Percentiles rank a stretch among this genome's conserved stretches.
These are phyloP conservation scores for Blastocladiella emersonii DNA, from an alignment of 371 early-diverging fungal genomes.

Conservation along the genomic window DNA sequence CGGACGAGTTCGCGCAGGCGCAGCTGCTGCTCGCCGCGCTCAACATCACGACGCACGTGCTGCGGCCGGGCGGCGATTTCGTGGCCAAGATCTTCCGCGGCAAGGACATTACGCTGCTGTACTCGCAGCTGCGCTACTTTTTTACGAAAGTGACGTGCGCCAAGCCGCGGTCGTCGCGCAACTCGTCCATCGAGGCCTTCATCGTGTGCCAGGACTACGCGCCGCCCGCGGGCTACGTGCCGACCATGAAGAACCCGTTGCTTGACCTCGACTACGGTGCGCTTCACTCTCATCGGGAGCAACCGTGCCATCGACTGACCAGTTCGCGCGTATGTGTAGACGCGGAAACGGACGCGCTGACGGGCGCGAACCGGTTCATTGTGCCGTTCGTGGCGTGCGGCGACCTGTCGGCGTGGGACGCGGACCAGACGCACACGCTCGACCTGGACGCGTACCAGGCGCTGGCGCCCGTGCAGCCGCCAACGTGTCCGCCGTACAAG, in stretches of 20 bases:
- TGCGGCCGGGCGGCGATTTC: conserved; percentile 80
- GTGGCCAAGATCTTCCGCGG: conserved; percentile 96
- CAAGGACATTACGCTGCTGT: conserved; percentile 74
- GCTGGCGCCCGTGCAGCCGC: conserved; percentile 66
- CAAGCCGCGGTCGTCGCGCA: conserved; percentile 92
- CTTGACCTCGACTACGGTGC: conserved; percentile 58
- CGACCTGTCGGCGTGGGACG: conserved; percentile 50
- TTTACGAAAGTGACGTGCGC: conserved; percentile 75
- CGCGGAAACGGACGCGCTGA: conserved; percentile 42
- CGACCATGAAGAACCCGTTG: conserved; percentile 76
- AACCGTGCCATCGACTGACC: background rate
- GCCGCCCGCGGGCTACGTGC: conserved; percentile 68
- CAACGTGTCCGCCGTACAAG: conserved; percentile 81
- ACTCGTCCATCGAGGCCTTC: conserved; percentile 87
- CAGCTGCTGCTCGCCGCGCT: conserved; percentile 86
- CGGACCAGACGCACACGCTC: conserved; percentile 68
- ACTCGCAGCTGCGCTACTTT: conserved; percentile 80
- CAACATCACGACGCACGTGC: conserved; percentile 83
- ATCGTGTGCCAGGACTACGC: conserved; percentile 79
- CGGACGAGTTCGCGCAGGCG: conserved; percentile 98
- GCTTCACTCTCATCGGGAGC: conserved; percentile 2
- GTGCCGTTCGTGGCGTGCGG: conserved; percentile 88
- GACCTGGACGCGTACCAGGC: conserved; percentile 39
- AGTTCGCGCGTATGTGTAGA: conserved; percentile 5
- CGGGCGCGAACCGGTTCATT: conserved; percentile 57